These are phyloP conservation scores for Boletus sp. DNA, from an alignment of 768 basidiomycete genomes.

Conservation along the genomic window DNA sequence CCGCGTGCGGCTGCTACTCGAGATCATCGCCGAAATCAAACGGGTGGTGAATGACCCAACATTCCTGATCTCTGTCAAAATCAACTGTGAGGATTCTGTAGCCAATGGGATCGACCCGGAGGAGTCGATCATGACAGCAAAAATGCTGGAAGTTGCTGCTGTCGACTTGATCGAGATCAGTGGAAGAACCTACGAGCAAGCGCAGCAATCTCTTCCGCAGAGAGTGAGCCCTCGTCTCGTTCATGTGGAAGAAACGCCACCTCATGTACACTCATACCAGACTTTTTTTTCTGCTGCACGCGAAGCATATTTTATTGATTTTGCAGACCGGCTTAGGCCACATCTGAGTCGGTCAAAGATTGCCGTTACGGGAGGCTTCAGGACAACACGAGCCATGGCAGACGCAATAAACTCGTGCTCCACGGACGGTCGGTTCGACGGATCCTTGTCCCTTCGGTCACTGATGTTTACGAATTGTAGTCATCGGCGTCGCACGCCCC, in stretches of 20 bases:
- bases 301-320: constrained; percentile 32
- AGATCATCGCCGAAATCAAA: constrained; percentile 44
- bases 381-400: constrained; percentile 27
- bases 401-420: constrained; percentile 23
- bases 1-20: constrained; percentile 45
- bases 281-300: constrained; percentile 9
- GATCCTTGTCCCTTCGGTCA: neutral
- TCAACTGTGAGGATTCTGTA: constrained; percentile 30
- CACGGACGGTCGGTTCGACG: constrained; percentile 25
- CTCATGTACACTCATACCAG: constrained; percentile 3
- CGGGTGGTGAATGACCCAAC: constrained; percentile 32
- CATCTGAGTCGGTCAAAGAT: constrained; percentile 25
- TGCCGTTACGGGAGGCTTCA: constrained; percentile 32
- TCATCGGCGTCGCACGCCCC: constrained; percentile 31
- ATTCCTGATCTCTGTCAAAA: constrained; percentile 34
- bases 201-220: neutral
- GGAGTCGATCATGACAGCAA: constrained; percentile 31
- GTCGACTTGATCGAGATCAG: constrained; percentile 42
- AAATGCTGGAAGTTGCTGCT: constrained; percentile 31
- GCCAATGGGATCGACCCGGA: constrained; percentile 30
- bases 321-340: constrained; percentile 27
- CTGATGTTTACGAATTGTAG: constrained; percentile 10
- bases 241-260: neutral
- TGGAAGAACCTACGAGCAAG: constrained; percentile 37
- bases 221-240: constrained; percentile 8